Conservation (phyloP, 1,139 yeast species). For the Yarrowia galli region DNA sequence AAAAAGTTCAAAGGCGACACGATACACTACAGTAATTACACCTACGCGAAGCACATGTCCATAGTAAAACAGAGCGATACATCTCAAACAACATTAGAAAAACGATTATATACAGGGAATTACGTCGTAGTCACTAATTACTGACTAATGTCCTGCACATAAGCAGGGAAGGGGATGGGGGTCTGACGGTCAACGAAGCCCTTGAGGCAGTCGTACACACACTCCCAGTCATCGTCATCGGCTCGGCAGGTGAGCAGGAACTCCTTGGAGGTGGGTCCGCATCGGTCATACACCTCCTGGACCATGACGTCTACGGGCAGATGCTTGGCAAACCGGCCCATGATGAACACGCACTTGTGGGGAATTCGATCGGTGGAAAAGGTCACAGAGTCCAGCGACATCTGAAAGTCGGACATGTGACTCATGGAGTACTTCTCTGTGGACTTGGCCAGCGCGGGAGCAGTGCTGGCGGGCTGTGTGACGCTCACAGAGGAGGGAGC, state of each 20-base stretch:
- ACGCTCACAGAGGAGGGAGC: slow-evolving; percentile 10
- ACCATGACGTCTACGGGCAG: slow-evolving; percentile 33
- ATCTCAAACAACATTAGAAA: no score
- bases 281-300: slow-evolving; percentile 16
- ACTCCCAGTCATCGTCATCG: slow-evolving; percentile 29
- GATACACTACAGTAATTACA: no score
- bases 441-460: background rate
- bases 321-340: slow-evolving; percentile 10
- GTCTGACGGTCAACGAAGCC: slow-evolving; percentile 26
- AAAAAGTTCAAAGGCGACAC: no score
- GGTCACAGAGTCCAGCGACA: slow-evolving; percentile 23
- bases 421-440: slow-evolving; percentile 2
- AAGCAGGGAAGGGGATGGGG: slow-evolving; percentile 33
- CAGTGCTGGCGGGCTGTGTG: background rate
- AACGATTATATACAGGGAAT: background rate
- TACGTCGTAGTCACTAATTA: background rate
- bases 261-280: slow-evolving; percentile 25
- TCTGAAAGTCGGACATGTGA: slow-evolving; percentile 26
- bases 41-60: no score
- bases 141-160: slow-evolving; percentile 19
- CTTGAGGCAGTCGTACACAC: slow-evolving; percentile 26
- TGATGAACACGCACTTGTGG: slow-evolving; percentile 22
- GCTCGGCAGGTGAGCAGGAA: slow-evolving; percentile 20
- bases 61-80: no score
- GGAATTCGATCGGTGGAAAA: slow-evolving; percentile 10